Base-by-base conservation (phyloP, 768 basidiomycete species). In the Tylopilus subfusipes region DNA sequence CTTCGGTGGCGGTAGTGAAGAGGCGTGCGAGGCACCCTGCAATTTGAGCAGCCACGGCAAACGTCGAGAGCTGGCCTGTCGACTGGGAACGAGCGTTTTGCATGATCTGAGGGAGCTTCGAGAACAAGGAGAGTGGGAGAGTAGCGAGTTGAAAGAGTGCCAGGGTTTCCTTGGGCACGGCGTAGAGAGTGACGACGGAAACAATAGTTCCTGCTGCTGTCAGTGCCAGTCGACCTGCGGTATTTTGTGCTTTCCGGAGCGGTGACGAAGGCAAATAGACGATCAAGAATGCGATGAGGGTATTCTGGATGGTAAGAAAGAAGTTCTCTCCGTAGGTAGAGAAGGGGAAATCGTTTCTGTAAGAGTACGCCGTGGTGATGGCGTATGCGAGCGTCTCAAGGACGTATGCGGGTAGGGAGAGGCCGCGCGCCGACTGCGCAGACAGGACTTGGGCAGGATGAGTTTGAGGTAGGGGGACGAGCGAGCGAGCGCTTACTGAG, bases 261-360 rank as follows among this genome's bases (percentile, higher is more conserved):
- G 63, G 62, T 10, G 64, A 44, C 5, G 71, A 62, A 9, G 82
- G 78, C 65, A 88, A 86, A 69, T 75, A 74, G 47, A 94, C 79
- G 71, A 96, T 96, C 61, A 95, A 83, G 64, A 93, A 78, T 16
- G 92, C 93, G 68, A 98, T 93, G 73, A 90, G 56, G 62, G 87
- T 76, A 75, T 96, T 93, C 72, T 96, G 93, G 54, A 93, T 65
- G 29, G 91, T 85, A 46, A 98, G 80, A 82, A 98, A 98, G 53
- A 94, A 69, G 76, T 96, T 98, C 72, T 99, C 97, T 65, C 97
- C 97, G 56, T 98, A 99, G 1, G 97, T 98, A 19, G 91, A 93
- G 78, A 98, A 97, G 0, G 97, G 93, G 72, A 95, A 98, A 22
- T 76, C 70, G 65, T 92, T 88, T 22, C 93, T 79, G 63, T 82